Evolutionary conservation across 73 alveolate genomes (phyloP).

Genomic region (Tetrahymena thermophila): DNA sequence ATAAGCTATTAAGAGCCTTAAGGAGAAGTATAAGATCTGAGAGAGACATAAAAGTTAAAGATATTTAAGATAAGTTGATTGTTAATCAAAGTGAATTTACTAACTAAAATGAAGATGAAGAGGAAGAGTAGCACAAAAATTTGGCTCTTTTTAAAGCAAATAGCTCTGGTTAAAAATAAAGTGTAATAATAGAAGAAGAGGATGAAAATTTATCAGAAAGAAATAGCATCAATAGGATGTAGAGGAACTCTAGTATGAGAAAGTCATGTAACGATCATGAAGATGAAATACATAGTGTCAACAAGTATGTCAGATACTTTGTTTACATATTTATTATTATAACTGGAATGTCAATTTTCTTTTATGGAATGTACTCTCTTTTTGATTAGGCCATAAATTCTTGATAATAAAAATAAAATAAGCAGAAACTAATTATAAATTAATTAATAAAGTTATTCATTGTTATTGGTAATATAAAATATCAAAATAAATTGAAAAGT

Average conservation of each 20-base stretch:
- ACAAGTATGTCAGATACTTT: not conserved
- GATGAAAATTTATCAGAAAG: not conserved
- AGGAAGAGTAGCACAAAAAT: not conserved
- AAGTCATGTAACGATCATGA: not conserved
- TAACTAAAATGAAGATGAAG: not conserved
- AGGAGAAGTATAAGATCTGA: not conserved
- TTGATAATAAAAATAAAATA: not conserved
- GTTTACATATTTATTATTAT: not conserved
- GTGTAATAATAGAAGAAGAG: not conserved
- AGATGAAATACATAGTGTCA: not conserved
- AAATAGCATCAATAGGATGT: not conserved
- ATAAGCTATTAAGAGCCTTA: not conserved
- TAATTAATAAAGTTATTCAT: no score
- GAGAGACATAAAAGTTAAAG: not conserved
- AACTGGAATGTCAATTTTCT: not conserved
- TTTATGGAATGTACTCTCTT: not conserved
- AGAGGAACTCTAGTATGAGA: not conserved
- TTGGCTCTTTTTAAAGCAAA: not conserved
- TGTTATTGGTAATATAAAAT: no score
- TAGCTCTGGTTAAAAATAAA: not conserved
- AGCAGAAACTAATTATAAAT: not conserved
- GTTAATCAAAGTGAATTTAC: not conserved
- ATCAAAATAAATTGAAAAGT: no score
- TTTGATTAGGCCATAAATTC: not conserved
- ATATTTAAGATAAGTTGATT: not conserved